Percentiles rank a stretch among this genome's conserved stretches.
Evolutionary conservation across 2,329 filamentous ascomycete genomes (phyloP).

Genomic region (Trichoderma polysporum): DNA sequence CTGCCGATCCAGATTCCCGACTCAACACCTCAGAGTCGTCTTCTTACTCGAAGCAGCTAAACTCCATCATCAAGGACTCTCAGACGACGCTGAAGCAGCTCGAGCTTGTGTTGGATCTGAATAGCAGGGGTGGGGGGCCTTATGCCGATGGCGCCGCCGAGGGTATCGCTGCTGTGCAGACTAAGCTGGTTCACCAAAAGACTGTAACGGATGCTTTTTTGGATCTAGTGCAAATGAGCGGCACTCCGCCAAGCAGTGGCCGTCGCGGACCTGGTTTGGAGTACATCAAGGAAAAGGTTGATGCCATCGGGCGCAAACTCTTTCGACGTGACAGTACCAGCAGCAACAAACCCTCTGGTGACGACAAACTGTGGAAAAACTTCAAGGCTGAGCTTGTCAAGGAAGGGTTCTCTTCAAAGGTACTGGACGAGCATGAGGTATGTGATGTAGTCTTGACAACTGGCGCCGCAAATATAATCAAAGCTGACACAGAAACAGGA

Average conservation of each 20-base stretch:
- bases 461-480: neutral
- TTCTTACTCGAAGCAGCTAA: constrained; percentile 51
- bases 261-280: constrained; percentile 45
- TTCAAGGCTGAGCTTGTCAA: constrained; percentile 58
- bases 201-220: constrained; percentile 56
- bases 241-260: constrained; percentile 42
- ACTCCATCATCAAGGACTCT: constrained; percentile 54
- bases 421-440: constrained; percentile 59
- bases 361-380: constrained; percentile 57
- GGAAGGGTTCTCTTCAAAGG: constrained; percentile 57
- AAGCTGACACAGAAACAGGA: constrained; percentile 44
- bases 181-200: constrained; percentile 53
- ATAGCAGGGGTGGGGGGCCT: constrained; percentile 34
- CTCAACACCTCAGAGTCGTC: constrained; percentile 46
- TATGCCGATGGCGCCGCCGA: constrained; percentile 38
- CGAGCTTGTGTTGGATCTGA: constrained; percentile 51
- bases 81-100: constrained; percentile 56
- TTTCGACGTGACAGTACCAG: constrained; percentile 44
- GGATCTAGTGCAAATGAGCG: constrained; percentile 56
- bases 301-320: constrained; percentile 54
- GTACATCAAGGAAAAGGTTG: constrained; percentile 59
- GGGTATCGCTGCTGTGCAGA: constrained; percentile 43
- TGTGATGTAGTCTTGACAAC: constrained; percentile 22
- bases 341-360: constrained; percentile 38
- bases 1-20: constrained; percentile 55